Evolutionary conservation across 768 basidiomycete genomes (phyloP).

Genomic region (Podaxis sp.): DNA sequence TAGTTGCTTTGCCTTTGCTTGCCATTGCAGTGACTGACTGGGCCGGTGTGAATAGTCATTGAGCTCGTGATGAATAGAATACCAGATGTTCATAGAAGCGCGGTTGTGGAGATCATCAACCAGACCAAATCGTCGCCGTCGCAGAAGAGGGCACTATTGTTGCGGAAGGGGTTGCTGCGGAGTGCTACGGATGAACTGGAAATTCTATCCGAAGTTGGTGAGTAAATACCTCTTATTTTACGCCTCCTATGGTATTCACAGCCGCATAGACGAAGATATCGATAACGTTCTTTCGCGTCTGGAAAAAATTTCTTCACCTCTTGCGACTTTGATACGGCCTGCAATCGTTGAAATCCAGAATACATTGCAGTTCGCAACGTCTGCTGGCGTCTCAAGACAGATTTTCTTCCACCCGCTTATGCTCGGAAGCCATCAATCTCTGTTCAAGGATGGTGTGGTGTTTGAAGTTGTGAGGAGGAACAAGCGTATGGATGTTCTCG

Average conservation of each 20-base stretch:
- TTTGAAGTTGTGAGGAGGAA: conserved; percentile 70
- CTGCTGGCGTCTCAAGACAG: conserved; percentile 61
- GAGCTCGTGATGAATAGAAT: conserved; percentile 63
- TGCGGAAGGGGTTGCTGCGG: conserved; percentile 69
- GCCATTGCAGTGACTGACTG: conserved; percentile 4
- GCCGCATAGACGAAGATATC: conserved; percentile 53
- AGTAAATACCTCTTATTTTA: conserved; percentile 15
- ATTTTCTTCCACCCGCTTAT: conserved; percentile 74
- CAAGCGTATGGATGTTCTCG: conserved; percentile 69
- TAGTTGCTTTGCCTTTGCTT: conserved; percentile 6
- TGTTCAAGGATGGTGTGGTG: conserved; percentile 73
- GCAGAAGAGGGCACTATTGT: conserved; percentile 66
- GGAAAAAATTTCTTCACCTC: conserved; percentile 56
- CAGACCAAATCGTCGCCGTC: conserved; percentile 62
- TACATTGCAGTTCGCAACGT: conserved; percentile 55
- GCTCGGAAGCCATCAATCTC: conserved; percentile 59
- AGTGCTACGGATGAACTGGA: conserved; percentile 76
- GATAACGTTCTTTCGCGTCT: conserved; percentile 54
- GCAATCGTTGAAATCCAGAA: conserved; percentile 61
- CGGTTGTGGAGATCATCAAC: conserved; percentile 63
- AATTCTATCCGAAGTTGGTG: conserved; percentile 59
- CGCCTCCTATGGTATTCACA: not conserved
- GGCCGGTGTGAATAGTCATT: conserved; percentile 48
- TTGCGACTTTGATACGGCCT: conserved; percentile 47
- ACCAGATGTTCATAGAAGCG: conserved; percentile 50